A percentile compares a stretch with the other conserved stretches of the same genome.
Evolutionary conservation across 2,329 filamentous ascomycete species (phyloP).

Genomic region (Colletotrichum somersetense): DNA sequence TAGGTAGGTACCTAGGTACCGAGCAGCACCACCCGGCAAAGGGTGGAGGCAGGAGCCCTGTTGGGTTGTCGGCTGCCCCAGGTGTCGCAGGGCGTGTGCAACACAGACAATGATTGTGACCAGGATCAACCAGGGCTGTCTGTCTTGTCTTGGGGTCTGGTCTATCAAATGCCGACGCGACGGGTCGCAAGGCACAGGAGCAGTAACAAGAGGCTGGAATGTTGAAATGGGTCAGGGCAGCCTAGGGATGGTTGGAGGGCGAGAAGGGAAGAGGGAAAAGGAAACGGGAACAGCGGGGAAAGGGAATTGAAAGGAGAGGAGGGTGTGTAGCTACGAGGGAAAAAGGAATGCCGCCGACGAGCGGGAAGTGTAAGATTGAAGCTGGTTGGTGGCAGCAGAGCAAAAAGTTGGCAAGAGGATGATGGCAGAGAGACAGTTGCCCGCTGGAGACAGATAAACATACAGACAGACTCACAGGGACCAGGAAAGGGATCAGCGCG

Average conservation of each 20-base stretch:
- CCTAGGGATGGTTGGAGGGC: background rate
- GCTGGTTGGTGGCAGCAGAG: background rate
- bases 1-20: conserved; percentile 3
- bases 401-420: background rate
- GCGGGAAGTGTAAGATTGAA: conserved; percentile 38
- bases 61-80: conserved; percentile 7
- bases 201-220: background rate
- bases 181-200: background rate
- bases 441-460: background rate
- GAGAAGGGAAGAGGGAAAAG: conserved; percentile 4
- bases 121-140: background rate
- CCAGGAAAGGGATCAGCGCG: background rate
- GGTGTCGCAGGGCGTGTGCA: conserved; percentile 15
- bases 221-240: background rate
- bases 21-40: conserved; percentile 15
- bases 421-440: background rate
- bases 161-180: conserved; percentile 12
- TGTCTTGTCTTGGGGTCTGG: conserved; percentile 2
- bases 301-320: conserved; percentile 8
- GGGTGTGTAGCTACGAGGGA: conserved; percentile 22
- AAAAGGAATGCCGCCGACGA: conserved; percentile 34
- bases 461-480: background rate
- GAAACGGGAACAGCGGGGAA: conserved; percentile 2
- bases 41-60: conserved; percentile 23
- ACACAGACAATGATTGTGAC: conserved; percentile 3